A percentile compares a stretch with the other conserved stretches of the same genome.
Conservation (phyloP, 352 stramenopile species). For the Sclerospora graminicola region DNA sequence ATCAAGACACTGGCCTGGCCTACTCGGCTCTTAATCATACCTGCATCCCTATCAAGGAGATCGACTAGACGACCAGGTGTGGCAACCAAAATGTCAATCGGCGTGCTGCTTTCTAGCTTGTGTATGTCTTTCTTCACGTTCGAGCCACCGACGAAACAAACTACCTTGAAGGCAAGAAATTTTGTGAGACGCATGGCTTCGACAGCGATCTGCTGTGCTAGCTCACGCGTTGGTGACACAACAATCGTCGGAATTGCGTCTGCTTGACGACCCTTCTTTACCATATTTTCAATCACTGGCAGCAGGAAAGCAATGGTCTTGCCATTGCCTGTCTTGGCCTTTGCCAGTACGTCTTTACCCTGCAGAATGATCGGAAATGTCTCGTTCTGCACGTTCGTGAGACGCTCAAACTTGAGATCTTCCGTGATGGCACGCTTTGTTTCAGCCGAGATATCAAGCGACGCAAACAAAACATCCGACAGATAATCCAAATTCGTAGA, state of each 20-base stretch:
- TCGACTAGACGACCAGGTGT: slow-evolving; percentile 94
- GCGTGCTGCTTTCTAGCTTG: slow-evolving; percentile 19
- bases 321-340: slow-evolving; percentile 83
- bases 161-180: slow-evolving; percentile 68
- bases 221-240: slow-evolving; percentile 92
- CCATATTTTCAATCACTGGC: slow-evolving; percentile 72
- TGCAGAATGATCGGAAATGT: slow-evolving; percentile 63
- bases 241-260: slow-evolving; percentile 88
- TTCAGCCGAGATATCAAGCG: slow-evolving; percentile 43
- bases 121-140: slow-evolving; percentile 71
- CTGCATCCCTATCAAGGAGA: slow-evolving; percentile 90
- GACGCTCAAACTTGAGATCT: slow-evolving; percentile 75
- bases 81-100: slow-evolving; percentile 91
- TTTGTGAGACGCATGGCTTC: slow-evolving; percentile 82
- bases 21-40: slow-evolving; percentile 54
- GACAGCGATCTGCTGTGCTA: slow-evolving; percentile 91
- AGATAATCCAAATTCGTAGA: slow-evolving; percentile 35
- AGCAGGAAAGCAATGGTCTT: slow-evolving; percentile 88
- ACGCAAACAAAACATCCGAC: slow-evolving; percentile 44
- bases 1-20: slow-evolving; percentile 51
- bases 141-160: slow-evolving; percentile 82
- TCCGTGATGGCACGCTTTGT: slow-evolving; percentile 66
- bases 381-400: slow-evolving; percentile 86
- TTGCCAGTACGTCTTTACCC: slow-evolving; percentile 87
- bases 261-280: slow-evolving; percentile 31